Base-by-base conservation (phyloP, 495 filamentous ascomycete species). In the Lepraria neglecta region DNA sequence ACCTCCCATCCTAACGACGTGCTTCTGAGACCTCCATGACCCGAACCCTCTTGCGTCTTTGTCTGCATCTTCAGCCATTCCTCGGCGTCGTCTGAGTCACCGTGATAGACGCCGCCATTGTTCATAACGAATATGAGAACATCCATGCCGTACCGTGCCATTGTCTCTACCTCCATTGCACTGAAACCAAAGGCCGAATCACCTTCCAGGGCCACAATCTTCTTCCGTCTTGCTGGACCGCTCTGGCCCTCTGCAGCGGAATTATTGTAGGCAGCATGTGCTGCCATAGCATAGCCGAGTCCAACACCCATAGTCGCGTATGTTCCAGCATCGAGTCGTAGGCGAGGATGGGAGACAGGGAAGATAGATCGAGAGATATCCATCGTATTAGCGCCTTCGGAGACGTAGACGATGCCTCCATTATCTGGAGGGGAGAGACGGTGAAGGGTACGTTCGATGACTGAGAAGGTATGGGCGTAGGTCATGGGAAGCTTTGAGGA, bases 271-370 rank as follows among this genome's bases (percentile, higher is more conserved):
- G 84, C 84, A 40, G 76, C 78, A 56, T 82, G 76, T 0, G 84
- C 83, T 1, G 84, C 84, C 46, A 86, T 80, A 10, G 83, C 80
- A 60, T 87, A 86, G 6, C 83, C 84, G 43, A 87, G 72, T 0
- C 84, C 84, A 0, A 86, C 78, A n/a, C 84, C 84, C 84, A 87
- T 87, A 2, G 84, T 86, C 0, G 84, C 84, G 62, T 85, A 79
- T 0, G 84, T 84, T 14, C 84, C 84, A 9, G 84, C 84, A 63
- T 87, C 84, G 30, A 86, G 78, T 2, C 84, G 78, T 3, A 81
- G 77, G 35, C 84, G 78, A 7, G 84, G 84, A 56, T 82, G 72
- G 19, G 80, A 71, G 12, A 87, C 73, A 0, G 77, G 74, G 71
- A 87, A 85, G 62, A 81, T 76, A 28, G 76, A 77, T n/a, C 84